Percentiles rank a stretch among this genome's conserved stretches.
Conservation (phyloP, 192 early-diverging fungal species). For the Kickxella alabastrina region DNA sequence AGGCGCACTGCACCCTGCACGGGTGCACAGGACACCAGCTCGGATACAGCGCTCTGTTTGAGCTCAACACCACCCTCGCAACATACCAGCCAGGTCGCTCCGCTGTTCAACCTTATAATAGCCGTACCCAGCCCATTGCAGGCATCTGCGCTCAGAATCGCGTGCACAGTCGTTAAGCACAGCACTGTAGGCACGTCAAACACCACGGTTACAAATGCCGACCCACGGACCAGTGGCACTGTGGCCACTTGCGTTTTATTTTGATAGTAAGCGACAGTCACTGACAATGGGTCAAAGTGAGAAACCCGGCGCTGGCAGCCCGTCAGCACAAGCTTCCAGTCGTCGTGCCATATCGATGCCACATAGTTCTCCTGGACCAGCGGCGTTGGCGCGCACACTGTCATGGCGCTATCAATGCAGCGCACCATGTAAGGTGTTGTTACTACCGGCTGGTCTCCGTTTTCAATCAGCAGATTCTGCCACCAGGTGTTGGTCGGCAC, state of each 20-base stretch:
- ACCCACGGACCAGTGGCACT: slow-evolving; percentile 44
- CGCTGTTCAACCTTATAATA: slow-evolving; percentile 37
- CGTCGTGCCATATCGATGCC: slow-evolving; percentile 24
- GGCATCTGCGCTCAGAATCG: slow-evolving; percentile 16
- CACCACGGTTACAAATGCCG: slow-evolving; percentile 34
- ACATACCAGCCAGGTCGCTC: slow-evolving; percentile 35
- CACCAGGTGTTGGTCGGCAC: slow-evolving; percentile 51
- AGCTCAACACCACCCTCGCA: slow-evolving; percentile 9
- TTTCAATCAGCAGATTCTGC: slow-evolving; percentile 40
- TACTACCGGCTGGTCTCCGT: slow-evolving; percentile 37
- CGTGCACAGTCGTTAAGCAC: slow-evolving; percentile 28
- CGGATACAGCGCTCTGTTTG: slow-evolving; percentile 14
- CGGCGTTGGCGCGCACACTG: slow-evolving; percentile 26
- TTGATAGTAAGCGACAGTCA: slow-evolving; percentile 19
- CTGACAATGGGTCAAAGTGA: slow-evolving; percentile 32
- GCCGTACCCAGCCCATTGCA: slow-evolving; percentile 11
- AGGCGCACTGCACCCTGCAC: slow-evolving; percentile 38
- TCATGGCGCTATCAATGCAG: slow-evolving; percentile 8
- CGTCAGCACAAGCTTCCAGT: slow-evolving; percentile 31
- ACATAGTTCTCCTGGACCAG: slow-evolving; percentile 16
- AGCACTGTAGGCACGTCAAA: slow-evolving; percentile 13
- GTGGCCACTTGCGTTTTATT: background rate
- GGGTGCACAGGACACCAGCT: slow-evolving; percentile 1
- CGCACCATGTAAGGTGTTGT: slow-evolving; percentile 42
- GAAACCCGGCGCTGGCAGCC: slow-evolving; percentile 10